Evolutionary conservation across 2,329 filamentous ascomycete species (phyloP), one percentile per base, ranked within the genome.

Genomic region (Colletotrichum spinosum): DNA sequence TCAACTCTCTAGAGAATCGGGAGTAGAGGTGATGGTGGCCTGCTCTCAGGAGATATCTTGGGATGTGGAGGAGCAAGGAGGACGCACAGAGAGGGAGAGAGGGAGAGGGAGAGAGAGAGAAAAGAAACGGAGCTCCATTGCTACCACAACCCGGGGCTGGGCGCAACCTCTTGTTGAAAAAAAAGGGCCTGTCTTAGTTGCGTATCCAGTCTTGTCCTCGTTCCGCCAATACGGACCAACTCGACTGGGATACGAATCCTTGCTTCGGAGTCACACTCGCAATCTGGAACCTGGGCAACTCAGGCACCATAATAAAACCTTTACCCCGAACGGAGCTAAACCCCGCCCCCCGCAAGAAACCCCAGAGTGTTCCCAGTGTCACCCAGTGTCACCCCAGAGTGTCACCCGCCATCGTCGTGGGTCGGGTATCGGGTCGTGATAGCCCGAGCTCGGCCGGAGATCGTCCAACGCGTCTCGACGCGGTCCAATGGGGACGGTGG

Each of bases 311-410:
- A 25, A 25, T 25, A 25, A 25, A 25, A 25, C n/a, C 33, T 33
- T 41, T 38, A 8, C 52, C 59, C 53, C 52, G 17, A 61, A 50
- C 38, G 13, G 11, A 34, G 51, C 57, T 55, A 65, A 33, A 55
- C 57, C 55, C 51, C 56, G 35, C 57, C 48, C 62, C 62, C 62
- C 58, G 52, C 57, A 62, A 56, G 25, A 25, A 25, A 9, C 41
- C 25, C 52, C 52, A 51, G n/a, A 42, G 51, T 35, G 44, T 25
- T 25, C 17, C 58, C 62, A 58, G 39, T 33, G 62, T 48, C 55
- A 56, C 17, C 58, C 62, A 58, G 39, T 33, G 62, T 48, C 55
- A 56, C 57, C 62, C 62, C 59, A 52, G 62, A 62, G 41, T 65
- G 52, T 35, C 35, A 56, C 57, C 52, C 62, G 55, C 48, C 46